Conservation (phyloP, 1,284 basidiomycete species). For the Irpex sp. region DNA sequence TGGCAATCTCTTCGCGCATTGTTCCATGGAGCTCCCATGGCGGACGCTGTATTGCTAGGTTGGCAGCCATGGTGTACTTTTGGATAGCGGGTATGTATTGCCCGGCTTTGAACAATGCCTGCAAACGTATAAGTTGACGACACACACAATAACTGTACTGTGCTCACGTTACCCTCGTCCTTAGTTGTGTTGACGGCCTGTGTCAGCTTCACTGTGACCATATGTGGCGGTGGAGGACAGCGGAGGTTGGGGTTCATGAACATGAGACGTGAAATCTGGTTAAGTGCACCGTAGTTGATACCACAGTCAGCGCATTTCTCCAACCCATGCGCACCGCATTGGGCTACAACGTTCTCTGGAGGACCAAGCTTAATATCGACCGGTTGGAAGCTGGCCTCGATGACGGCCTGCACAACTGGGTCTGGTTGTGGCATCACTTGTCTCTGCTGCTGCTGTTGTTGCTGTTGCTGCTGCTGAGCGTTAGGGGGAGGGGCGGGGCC, state of each 20-base stretch:
- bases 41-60: slow-evolving; percentile 80
- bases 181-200: slow-evolving; percentile 75
- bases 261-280: slow-evolving; percentile 71
- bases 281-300: slow-evolving; percentile 68
- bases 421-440: slow-evolving; percentile 51
- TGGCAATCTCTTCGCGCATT: slow-evolving; percentile 87
- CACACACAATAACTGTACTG: neutral
- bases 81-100: slow-evolving; percentile 76
- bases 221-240: slow-evolving; percentile 80
- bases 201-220: slow-evolving; percentile 73
- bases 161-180: slow-evolving; percentile 84
- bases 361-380: slow-evolving; percentile 53
- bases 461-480: slow-evolving; percentile 36
- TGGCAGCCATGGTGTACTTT: slow-evolving; percentile 82
- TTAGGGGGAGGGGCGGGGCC: slow-evolving; percentile 18
- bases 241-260: slow-evolving; percentile 66
- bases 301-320: slow-evolving; percentile 72
- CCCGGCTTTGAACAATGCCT: slow-evolving; percentile 78
- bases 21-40: slow-evolving; percentile 86
- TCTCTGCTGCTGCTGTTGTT: slow-evolving; percentile 31
- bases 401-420: slow-evolving; percentile 67
- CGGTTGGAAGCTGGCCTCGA: slow-evolving; percentile 68
- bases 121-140: slow-evolving; percentile 10
- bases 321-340: slow-evolving; percentile 61
- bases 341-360: slow-evolving; percentile 46